Percentiles rank a stretch among this genome's conserved stretches.
Evolutionary conservation across 768 basidiomycete genomes (phyloP).

Genomic region (Strobilomyces dryophilus): DNA sequence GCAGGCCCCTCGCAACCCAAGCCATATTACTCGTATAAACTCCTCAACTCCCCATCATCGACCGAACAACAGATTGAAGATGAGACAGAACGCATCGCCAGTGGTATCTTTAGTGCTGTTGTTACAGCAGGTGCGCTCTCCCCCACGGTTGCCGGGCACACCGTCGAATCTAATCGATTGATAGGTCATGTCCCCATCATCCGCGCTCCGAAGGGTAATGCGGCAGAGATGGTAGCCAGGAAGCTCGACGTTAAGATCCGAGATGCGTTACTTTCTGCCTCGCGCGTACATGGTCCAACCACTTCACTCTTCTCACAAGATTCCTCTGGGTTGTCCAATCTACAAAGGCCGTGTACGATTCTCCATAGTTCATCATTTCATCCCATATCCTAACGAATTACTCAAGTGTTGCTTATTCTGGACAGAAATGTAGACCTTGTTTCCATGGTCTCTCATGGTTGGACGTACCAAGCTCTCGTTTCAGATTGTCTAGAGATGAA

Average conservation of each 20-base stretch:
- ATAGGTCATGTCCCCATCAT: constrained; percentile 91
- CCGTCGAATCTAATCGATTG: neutral
- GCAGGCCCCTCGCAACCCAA: constrained; percentile 34
- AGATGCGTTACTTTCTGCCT: constrained; percentile 72
- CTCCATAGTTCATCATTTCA: neutral
- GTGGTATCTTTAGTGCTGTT: constrained; percentile 86
- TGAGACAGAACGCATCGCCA: constrained; percentile 89
- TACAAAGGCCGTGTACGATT: constrained; percentile 80
- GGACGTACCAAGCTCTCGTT: constrained; percentile 98
- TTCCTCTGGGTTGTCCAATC: constrained; percentile 73
- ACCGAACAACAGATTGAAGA: constrained; percentile 88
- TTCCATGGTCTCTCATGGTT: constrained; percentile 91
- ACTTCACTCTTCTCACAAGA: constrained; percentile 75
- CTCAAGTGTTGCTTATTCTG: constrained; percentile 81
- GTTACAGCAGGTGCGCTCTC: constrained; percentile 72
- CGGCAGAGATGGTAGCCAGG: constrained; percentile 98
- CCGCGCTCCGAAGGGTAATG: constrained; percentile 91
- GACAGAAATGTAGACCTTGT: constrained; percentile 95
- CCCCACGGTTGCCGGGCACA: neutral
- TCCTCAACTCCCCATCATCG: constrained; percentile 89
- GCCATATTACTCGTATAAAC: constrained; percentile 65
- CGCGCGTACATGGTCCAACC: constrained; percentile 52
- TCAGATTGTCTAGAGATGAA: constrained; percentile 98
- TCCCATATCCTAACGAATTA: constrained; percentile 8
- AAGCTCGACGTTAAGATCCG: constrained; percentile 90